Base-by-base conservation (phyloP, 164 flowering plant genomes). In the Tetracentron sinense region DNA sequence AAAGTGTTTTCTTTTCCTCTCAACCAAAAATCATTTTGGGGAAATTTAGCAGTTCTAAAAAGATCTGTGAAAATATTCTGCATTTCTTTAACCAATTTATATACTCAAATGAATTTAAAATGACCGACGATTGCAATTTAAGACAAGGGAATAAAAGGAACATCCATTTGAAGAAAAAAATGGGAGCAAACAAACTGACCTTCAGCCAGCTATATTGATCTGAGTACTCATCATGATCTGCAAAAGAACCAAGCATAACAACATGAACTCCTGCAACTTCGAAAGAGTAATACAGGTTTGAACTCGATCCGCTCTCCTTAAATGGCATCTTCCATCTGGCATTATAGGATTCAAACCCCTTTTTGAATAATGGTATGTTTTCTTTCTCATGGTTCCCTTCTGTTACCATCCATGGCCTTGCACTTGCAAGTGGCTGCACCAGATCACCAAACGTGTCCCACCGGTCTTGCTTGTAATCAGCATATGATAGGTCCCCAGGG, bases 361-460 rank as follows among this genome's bases (percentile, higher is more conserved):
- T 82, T 61, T 71, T 79, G 3, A 91, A 7, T 3, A 91, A 60
- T 16, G 88, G 96, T 64, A 91, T 86, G 23, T 52, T 48, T 72
- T 94, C 97, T 69, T 77, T 70, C 75, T 91, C 97, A 76, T 91
- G 97, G 78, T 94, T 91, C 23, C 99, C 97, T 77, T 94, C 69
- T 25, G 96, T 91, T 42, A 91, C 99, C 97, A 94, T 94, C 97
- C 98, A 94, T 8, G 97, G 95, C 75, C 90, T 86, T 21, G 84
- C 65, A 73, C 97, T 94, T 1, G 98, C 96, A 70, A 89, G 88
- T 15, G 99, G 99, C 81, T 94, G 81, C 68, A 94, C 90, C 62
- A 89, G 75, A 73, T 83, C 77, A 54, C 96, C 97, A 78, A 91
- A 94, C 11, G 89, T 83, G 69, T 94, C 99, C 99, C 99, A 94